Conservation (phyloP, 1,139 yeast species). For the Torulaspora globosa region DNA sequence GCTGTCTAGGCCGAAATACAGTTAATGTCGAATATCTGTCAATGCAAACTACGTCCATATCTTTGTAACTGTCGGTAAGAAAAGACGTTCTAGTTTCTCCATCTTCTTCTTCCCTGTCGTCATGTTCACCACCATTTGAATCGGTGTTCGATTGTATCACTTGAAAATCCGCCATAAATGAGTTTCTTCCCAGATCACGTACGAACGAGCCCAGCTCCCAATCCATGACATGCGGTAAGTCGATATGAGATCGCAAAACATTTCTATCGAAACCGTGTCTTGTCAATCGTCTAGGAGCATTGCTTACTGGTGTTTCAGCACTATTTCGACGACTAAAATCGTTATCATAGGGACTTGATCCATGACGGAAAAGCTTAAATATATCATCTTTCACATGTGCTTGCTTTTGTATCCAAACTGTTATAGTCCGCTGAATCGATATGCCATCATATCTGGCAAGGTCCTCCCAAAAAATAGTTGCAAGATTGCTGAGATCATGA, state of each 20-base stretch:
- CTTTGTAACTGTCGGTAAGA: slow-evolving; percentile 28
- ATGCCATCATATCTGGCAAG: slow-evolving; percentile 21
- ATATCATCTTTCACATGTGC: slow-evolving; percentile 22
- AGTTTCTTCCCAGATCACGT: slow-evolving; percentile 21
- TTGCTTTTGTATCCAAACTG: slow-evolving; percentile 30
- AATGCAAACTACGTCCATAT: slow-evolving; percentile 26
- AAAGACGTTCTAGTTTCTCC: slow-evolving; percentile 21
- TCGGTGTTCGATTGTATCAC: slow-evolving; percentile 15
- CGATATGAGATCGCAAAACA: slow-evolving; percentile 14
- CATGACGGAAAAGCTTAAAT: slow-evolving; percentile 18
- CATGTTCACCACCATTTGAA: slow-evolving; percentile 3
- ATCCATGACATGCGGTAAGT: slow-evolving; percentile 16
- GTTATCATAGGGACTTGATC: slow-evolving; percentile 9
- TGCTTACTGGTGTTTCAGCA: slow-evolving; percentile 4
- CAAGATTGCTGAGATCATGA: slow-evolving; percentile 15
- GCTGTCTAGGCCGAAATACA: slow-evolving; percentile 27
- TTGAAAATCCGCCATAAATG: slow-evolving; percentile 24
- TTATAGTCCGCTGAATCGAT: slow-evolving; percentile 19
- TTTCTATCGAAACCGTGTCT: slow-evolving; percentile 9
- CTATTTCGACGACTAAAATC: slow-evolving; percentile 7
- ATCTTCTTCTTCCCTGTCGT: slow-evolving; percentile 10
- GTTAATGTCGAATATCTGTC: slow-evolving; percentile 23
- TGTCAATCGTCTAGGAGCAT: slow-evolving; percentile 11
- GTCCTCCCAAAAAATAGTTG: slow-evolving; percentile 18
- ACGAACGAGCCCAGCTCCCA: slow-evolving; percentile 21